These are phyloP conservation scores for Phytophthora cryptogea DNA, from an alignment of 352 stramenopile genomes.

Conservation along the genomic window DNA sequence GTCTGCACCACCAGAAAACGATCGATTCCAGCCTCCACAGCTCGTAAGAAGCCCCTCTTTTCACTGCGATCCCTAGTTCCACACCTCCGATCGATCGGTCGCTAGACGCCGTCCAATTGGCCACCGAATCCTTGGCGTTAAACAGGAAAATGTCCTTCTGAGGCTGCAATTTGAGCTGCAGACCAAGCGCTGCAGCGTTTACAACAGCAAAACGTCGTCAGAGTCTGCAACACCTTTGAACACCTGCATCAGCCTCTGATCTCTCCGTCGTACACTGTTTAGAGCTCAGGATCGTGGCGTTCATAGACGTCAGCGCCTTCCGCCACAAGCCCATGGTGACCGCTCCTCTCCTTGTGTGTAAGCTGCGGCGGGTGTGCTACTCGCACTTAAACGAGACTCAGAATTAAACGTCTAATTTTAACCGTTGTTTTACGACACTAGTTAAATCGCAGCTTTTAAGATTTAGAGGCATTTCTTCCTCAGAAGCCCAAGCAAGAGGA, in stretches of 20 bases:
- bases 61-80: neutral
- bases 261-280: slow-evolving; percentile 67
- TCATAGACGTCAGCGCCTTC: slow-evolving; percentile 68
- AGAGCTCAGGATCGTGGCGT: slow-evolving; percentile 78
- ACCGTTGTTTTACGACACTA: neutral
- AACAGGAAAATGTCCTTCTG: slow-evolving; percentile 86
- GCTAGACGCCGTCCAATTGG: slow-evolving; percentile 73
- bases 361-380: slow-evolving; percentile 5
- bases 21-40: neutral
- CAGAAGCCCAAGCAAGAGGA: neutral
- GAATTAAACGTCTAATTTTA: neutral
- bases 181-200: slow-evolving; percentile 52
- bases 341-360: slow-evolving; percentile 1
- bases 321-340: slow-evolving; percentile 75
- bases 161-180: slow-evolving; percentile 73
- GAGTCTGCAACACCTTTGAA: neutral
- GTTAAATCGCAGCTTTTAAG: slow-evolving; percentile 1
- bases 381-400: slow-evolving; percentile 19
- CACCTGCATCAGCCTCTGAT: neutral
- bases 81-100: slow-evolving; percentile 83
- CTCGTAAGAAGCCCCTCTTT: neutral
- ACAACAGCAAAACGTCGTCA: neutral
- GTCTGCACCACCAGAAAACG: slow-evolving; percentile 2
- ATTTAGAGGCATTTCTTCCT: neutral
- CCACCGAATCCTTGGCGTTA: slow-evolving; percentile 48